Evolutionary conservation across 768 basidiomycete genomes (phyloP).

Genomic region (Lenzites betulinus): DNA sequence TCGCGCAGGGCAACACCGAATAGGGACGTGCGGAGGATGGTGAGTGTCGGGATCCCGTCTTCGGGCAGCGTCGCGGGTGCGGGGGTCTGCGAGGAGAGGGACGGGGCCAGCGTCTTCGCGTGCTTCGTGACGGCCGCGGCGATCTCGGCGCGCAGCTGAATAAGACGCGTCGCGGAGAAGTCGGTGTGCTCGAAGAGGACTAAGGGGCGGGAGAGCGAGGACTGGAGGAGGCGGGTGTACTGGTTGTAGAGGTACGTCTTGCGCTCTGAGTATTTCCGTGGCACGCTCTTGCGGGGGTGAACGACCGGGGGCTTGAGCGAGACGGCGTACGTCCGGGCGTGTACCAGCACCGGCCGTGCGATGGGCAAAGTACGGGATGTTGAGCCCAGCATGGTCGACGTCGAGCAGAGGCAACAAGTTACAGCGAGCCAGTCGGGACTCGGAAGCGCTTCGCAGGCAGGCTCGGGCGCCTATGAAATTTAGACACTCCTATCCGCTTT

Average conservation of each 20-base stretch:
- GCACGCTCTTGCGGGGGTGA: conserved; percentile 53
- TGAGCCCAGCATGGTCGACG: conserved; percentile 20
- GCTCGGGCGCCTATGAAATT: conserved; percentile 17
- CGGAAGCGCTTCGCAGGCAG: too few relatives aligned
- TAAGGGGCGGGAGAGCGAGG: conserved; percentile 58
- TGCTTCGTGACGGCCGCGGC: conserved; percentile 46
- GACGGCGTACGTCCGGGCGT: conserved; percentile 18
- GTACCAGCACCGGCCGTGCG: conserved; percentile 10
- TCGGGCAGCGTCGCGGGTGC: conserved; percentile 29
- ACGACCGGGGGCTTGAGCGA: conserved; percentile 38
- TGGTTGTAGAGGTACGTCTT: conserved; percentile 82
- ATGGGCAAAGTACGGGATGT: conserved; percentile 11
- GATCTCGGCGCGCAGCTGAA: conserved; percentile 71
- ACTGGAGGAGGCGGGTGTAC: conserved; percentile 71
- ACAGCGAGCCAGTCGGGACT: background rate
- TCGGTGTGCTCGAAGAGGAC: conserved; percentile 80
- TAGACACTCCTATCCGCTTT: too few relatives aligned
- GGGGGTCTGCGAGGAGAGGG: conserved; percentile 41
- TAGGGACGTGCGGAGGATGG: conserved; percentile 74
- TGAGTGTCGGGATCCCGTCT: conserved; percentile 50
- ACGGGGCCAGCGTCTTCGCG: conserved; percentile 36
- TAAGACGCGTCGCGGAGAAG: conserved; percentile 67
- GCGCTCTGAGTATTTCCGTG: conserved; percentile 74
- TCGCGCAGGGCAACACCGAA: conserved; percentile 79
- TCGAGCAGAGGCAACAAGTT: background rate